Base-by-base conservation (phyloP, 306 rosid species). In the Malus sieversii region DNA sequence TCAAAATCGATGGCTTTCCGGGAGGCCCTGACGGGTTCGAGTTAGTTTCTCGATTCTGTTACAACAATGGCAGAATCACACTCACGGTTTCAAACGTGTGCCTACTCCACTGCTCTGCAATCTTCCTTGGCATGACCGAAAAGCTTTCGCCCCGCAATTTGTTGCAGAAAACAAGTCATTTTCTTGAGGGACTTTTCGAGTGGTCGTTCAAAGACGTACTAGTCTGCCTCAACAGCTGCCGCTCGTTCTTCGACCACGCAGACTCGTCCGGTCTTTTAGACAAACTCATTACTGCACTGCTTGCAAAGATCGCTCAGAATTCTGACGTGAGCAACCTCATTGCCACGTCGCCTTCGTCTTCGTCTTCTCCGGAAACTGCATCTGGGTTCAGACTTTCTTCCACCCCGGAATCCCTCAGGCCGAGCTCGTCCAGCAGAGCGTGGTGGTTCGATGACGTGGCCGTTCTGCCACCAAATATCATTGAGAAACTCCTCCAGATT, bases 371-470 rank as follows among this genome's bases (percentile, higher is more conserved):
- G 3, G 91, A 90, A 42, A 78, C 82, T 74, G 46, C 78, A 23
- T 66, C 70, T 66, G 67, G 65, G 45, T 80, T 73, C 66, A 78
- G 87, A 82, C 29, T 75, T 53, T 84, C 90, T 52, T 80, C 92
- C 35, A 88, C 90, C 35, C 89, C 90, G 4, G 82, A 86, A 45
- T 85, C 72, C n/a, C 66, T 58, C 61, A 86, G 82, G 78, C 79
- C 80, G 51, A 78, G 13, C 59, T 72, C 84, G 30, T 66, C 86
- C 13, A 85, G 66, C 77, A 88, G 83, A 78, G 83, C 82, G 4
- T 88, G 96, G 96, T 92, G 98, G 98, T 90, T 90, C 74, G 79
- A 90, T 35, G 98, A 92, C 71, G 75, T 92, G 83, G 62, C 90
- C 40, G 46, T 75, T 75, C 84, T 92, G 33, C 83, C 93, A 3